Base-by-base conservation (phyloP, 2,329 filamentous ascomycete species). In the Mycocentrospora acerina region DNA sequence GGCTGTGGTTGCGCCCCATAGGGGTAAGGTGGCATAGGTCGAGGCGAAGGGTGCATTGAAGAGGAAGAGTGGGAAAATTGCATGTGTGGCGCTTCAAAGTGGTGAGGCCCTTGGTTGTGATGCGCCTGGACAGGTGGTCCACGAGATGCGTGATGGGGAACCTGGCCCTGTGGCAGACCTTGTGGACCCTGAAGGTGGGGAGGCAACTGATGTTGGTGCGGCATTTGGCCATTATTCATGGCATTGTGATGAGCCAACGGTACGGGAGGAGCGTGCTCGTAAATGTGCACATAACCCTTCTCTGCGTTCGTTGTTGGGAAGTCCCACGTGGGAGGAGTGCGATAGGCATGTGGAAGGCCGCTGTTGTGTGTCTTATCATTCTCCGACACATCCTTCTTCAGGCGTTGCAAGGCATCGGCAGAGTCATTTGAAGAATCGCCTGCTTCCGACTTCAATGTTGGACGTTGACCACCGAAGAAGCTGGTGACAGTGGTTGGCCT, bases 241-340 rank as follows among this genome's bases (percentile, higher is more conserved):
- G 74, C 70, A 29, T 82, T 80, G 59, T 88, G 84, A 25, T 82
- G 70, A 10, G 81, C 80, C 48, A 80, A 32, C 85, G 74, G 0
- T 83, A 72, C 36, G 74, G 74, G 68, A 7, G 46, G 71, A 34
- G 81, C 73, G 53, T 82, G 70, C 53, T 94, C 88, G 66, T 96
- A 93, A 59, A 88, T 82, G 55, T 91, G 81, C 34, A 81, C 79
- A 65, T 90, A 95, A 0, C 81, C 87, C 57, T 86, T 88, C 49
- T 94, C 87, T 29, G 80, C 75, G 49, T 88, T 85, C 14, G 83
- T 82, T 32, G 81, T 72, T 16, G 82, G 70, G 43, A 83, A 81
- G 44, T 86, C 83, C 91, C 93, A 98, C 1, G 85, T 90, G 1
- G 90, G 90, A 9, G 77, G 74, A 1, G 93, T 97, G 55, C 89